Evolutionary conservation across 2,329 filamentous ascomycete genomes (phyloP), one percentile per base, ranked within the genome.

Genomic region (Neofusicoccum sp.): DNA sequence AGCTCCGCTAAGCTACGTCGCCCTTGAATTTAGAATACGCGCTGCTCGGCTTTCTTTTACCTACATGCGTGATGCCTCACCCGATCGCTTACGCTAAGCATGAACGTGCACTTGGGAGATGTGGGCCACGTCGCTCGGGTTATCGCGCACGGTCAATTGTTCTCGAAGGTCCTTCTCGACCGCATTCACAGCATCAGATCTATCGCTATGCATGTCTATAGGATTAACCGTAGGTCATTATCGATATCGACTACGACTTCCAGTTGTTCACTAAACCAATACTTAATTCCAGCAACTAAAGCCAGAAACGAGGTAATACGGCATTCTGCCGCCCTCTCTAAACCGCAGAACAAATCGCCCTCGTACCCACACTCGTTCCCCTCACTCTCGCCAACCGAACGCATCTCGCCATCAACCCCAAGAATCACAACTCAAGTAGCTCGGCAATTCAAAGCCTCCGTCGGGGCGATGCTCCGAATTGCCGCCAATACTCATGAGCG

Each of bases 61-160:
- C n/a, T 44, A 28, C 9, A 6, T 22, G 37, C 52, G 29, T 31
- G 2, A 28, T 33, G 41, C 36, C 41, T 58, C 39, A 45, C 6
- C 39, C 14, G 31, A 47, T 58, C 41, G 41, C 52, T 37, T 58
- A 16, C 14, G 28, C 31, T 2, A 31, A 11, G 34, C 49, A 14
- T 43, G 49, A 52, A 36, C 16, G 33, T 31, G 36, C 50, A 41
- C 36, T n/a, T 36, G 45, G 28, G 22, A 28, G 12, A 44, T 33
- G 39, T 56, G 52, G 52, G 39, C 22, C 50, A 29, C 22, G 7
- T 9, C 5, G 16, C 48, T n/a, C 33, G 54, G n/a, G 14, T 37
- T 58, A 14, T 44, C n/a, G 41, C 54, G 54, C 54, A 58, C 54
- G 54, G n/a, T 45, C 54, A 58, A 58, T 39, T 31, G 31, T 58